These are phyloP conservation scores for Saccharomycopsis amapae DNA, from an alignment of 805 yeast genomes.

Conservation along the genomic window DNA sequence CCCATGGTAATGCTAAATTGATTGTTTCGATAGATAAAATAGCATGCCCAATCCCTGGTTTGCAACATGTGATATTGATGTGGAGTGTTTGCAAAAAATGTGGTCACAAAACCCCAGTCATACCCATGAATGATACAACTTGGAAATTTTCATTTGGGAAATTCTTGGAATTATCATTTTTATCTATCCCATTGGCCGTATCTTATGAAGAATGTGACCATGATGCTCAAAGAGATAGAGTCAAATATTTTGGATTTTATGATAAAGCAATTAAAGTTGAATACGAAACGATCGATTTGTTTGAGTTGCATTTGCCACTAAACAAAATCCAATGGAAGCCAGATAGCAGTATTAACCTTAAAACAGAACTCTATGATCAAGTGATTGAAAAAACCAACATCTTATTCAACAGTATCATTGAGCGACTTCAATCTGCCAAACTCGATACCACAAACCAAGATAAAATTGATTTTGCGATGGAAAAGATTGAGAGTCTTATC, in stretches of 20 bases:
- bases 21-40: conserved; percentile 66
- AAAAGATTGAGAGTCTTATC: conserved; percentile 52
- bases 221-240: conserved; percentile 74
- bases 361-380: conserved; percentile 50
- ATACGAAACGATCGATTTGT: conserved; percentile 64
- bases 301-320: conserved; percentile 74
- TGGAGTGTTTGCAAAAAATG: conserved; percentile 92
- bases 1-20: conserved; percentile 78
- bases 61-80: conserved; percentile 66
- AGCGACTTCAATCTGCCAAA: conserved; percentile 65
- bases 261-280: conserved; percentile 75
- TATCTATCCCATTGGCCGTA: conserved; percentile 51
- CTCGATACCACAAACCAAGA: conserved; percentile 64
- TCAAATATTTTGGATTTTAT: conserved; percentile 76
- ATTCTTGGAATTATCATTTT: conserved; percentile 77
- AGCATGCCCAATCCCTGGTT: conserved; percentile 48
- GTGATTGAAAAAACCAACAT: conserved; percentile 45
- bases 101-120: conserved; percentile 62
- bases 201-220: conserved; percentile 68
- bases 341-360: conserved; percentile 57
- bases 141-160: conserved; percentile 93
- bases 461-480: conserved; percentile 60
- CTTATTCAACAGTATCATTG: conserved; percentile 68
- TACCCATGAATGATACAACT: conserved; percentile 77
- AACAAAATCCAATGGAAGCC: conserved; percentile 67